A percentile compares a stretch with the other conserved stretches of the same genome.
These are phyloP conservation scores for Amphicarpaea edgeworthii DNA, from an alignment of 306 rosid species.

Conservation along the genomic window DNA sequence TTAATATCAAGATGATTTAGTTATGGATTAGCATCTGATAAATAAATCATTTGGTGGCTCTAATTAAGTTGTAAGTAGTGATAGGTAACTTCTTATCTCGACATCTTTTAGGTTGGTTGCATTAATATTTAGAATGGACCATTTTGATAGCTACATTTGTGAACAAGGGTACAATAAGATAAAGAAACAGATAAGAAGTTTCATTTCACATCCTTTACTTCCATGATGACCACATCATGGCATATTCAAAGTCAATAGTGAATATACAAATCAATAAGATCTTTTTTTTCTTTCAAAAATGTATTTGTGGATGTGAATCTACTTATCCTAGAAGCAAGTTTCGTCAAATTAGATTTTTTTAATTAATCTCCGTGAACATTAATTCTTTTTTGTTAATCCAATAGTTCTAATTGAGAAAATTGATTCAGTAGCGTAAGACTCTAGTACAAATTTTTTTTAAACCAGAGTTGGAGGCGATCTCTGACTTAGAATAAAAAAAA, in stretches of 20 bases:
- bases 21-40: conserved; percentile 26
- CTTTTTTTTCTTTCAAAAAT: neutral
- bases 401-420: too few relatives aligned
- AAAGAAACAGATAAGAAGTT: conserved; percentile 51
- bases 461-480: too few relatives aligned
- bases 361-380: neutral
- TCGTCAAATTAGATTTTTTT: neutral
- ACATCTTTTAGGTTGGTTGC: conserved; percentile 20
- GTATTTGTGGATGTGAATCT: neutral
- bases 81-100: conserved; percentile 21
- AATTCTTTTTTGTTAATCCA: too few relatives aligned
- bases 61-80: neutral
- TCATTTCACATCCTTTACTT: conserved; percentile 25
- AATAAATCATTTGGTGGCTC: conserved; percentile 11
- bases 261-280: conserved; percentile 5
- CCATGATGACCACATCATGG: neutral
- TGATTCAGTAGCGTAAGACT: too few relatives aligned
- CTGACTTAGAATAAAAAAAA: too few relatives aligned
- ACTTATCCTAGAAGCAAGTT: neutral
- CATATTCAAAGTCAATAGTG: conserved; percentile 5
- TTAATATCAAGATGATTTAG: conserved; percentile 28
- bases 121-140: conserved; percentile 38
- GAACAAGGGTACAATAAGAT: conserved; percentile 45
- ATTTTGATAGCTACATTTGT: conserved; percentile 50
- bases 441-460: too few relatives aligned